Evolutionary conservation across 2,329 filamentous ascomycete genomes (phyloP), one percentile per base, ranked within the genome.

Genomic region (Hypoxylon sp.): DNA sequence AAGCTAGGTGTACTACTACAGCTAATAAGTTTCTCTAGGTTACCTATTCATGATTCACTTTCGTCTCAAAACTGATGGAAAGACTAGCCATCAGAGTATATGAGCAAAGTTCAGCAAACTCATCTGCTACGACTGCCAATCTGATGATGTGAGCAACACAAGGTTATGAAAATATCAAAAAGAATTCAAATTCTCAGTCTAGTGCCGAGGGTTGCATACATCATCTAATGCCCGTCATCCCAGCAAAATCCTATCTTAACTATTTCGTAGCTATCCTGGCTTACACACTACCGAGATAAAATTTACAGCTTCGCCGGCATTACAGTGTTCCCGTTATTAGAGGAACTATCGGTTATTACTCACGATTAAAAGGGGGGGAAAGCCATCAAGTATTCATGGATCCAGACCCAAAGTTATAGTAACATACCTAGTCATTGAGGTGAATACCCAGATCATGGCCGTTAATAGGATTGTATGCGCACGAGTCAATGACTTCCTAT

Each of bases 121-220:
- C 16, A 16, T 20, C 12, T 11, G 11, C 12, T 27, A 32, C 8
- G 30, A 34, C 32, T 9, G 7, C 29, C n/a, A 23, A 20, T 32
- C 25, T 38, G n/a, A 42, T 43, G 5, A 47, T 9, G 42, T 16
- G 30, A n/a, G 20, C 9, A 31, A 16, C n/a, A 46, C 19, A 43
- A 57, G 41, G 41, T 50, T 53, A 29, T 23, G 27, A 31, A 30
- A 40, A 13, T 13, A 44, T 47, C 20, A 19, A 49, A 20, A 19
- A 41, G 15, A 25, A 34, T 29, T 34, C 16, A 45, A 42, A 36
- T 40, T 29, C 51, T 26, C 43, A 49, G 7, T 30, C 30, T 43
- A 47, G 36, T 26, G 47, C 64, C 64, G 62, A 65, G 29, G 25
- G 29, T 40, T 62, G 63, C 64, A 66, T 54, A 21, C 36, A 41